These are phyloP conservation scores for Hippophae gyantsensis DNA, from an alignment of 306 rosid species.

Conservation along the genomic window DNA sequence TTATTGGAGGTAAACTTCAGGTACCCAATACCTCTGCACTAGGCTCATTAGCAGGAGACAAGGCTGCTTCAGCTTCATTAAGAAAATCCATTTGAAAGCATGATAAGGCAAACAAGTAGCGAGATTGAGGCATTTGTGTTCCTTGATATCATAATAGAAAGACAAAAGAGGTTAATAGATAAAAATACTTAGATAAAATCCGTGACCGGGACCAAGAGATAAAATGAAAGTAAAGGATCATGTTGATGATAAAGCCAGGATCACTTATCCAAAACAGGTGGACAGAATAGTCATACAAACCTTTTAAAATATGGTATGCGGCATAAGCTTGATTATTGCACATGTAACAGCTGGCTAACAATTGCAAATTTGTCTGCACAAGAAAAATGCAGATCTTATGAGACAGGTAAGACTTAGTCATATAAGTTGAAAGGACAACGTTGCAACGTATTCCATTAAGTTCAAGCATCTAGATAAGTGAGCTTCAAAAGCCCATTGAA, in stretches of 20 bases:
- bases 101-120: constrained; percentile 96
- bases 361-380: constrained; percentile 70
- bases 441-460: background rate
- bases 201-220: constrained; percentile 5
- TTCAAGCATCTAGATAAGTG: background rate
- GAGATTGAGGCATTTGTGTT: constrained; percentile 85
- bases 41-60: constrained; percentile 76
- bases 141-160: constrained; percentile 52
- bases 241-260: background rate
- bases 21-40: constrained; percentile 54
- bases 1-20: no score
- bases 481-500: no score
- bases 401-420: background rate
- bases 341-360: constrained; percentile 83
- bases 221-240: background rate
- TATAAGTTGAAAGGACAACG: constrained; percentile 1
- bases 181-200: constrained; percentile 15
- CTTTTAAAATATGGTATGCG: constrained; percentile 88
- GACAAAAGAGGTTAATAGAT: constrained; percentile 21
- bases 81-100: constrained; percentile 96
- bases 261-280: background rate
- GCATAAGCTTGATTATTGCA: constrained; percentile 76
- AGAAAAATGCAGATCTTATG: constrained; percentile 4
- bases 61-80: constrained; percentile 81
- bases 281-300: constrained; percentile 16